Evolutionary conservation across 495 filamentous ascomycete genomes (phyloP), one percentile per base, ranked within the genome.

Genomic region (Lophiotrema nucula): DNA sequence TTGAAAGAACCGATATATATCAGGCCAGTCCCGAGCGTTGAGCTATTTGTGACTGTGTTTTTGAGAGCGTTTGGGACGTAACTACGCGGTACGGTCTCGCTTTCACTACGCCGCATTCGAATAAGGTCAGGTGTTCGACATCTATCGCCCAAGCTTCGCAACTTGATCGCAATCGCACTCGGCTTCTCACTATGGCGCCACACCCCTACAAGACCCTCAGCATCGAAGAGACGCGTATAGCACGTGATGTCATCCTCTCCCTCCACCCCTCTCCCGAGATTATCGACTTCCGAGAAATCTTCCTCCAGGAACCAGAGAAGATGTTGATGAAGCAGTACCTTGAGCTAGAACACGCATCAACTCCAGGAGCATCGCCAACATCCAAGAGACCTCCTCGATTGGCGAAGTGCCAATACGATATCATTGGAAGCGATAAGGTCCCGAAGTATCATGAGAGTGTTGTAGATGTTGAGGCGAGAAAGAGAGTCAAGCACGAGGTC

Each of bases 371-470:
- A 46, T 77, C 72, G 33, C 73, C 77, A 31, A 75, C 72, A 0
- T 75, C 74, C 0, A 76, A 74, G 12, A 70, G 75, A 0, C 85
- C 84, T 4, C 73, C 78, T 4, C 79, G 86, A 44, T 69, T 83
- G 35, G 84, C 86, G n/a, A 74, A 78, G 43, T 78, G 84, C 19
- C 74, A 86, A 49, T 88, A 88, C 70, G 86, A 89, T 71, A 77
- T 83, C 42, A 79, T 88, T 57, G 77, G 76, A 5, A 56, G 70
- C 25, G 81, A 85, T 53, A 77, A 76, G 13, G 73, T 80, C n/a
- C 74, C 77, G 18, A 75, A 80, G 31, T 86, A 84, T 52, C 74
- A 78, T 46, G 83, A 88, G 65, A 81, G 83, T 0, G 67, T 86
- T 37, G 78, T 89, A 11, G 83, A 89, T 64, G 58, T 88, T 24